Base-by-base conservation (phyloP, 106 monocot genomes). In the Alisma plantagoaquatica region DNA sequence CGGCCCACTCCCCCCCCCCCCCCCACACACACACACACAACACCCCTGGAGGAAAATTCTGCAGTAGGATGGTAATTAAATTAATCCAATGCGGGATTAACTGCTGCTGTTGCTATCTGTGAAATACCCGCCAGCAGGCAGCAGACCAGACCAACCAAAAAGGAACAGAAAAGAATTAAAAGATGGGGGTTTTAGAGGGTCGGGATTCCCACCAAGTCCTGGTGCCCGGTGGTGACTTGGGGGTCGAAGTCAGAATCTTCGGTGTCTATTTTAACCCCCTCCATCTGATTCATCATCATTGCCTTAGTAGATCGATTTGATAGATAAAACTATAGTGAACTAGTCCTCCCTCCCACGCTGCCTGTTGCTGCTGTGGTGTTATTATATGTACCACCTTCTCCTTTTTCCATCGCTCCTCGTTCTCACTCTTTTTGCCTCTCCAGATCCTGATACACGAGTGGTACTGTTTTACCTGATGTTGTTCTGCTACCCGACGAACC, bases 361-460 rank as follows among this genome's bases (percentile, higher is more conserved):
- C n/a, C n/a, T n/a, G n/a, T n/a, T n/a, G n/a, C n/a, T n/a, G 31
- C 21, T 47, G 60, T 45, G 58, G 27, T 43, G 12, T 27, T 33
- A 6, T 44, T 29, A 33, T 27, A 27, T 56, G 26, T 2, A 3
- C 25, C 33, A 15, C 23, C 21, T 57, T 57, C 41, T 28, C 26
- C 15, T 57, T 46, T 46, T 18, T 23, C 56, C 42, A 16, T 12
- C 10, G 25, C 15, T 42, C 19, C 10, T 27, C 17, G 4, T 10
- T 57, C 17, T 17, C 15, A 41, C 24, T 57, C 25, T 43, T 31
- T 57, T 42, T 22, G 50, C 23, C 41, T 57, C 43, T 57, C 38
- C 57, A 15, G 57, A 57, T 57, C 43, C 57, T n/a, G 41, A 57
- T 57, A 27, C 44, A 24, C 31, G 45, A 59, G 27, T 46, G 2